Base-by-base conservation (phyloP, 73 alveolate genomes). In the Tetrahymena thermophila region DNA sequence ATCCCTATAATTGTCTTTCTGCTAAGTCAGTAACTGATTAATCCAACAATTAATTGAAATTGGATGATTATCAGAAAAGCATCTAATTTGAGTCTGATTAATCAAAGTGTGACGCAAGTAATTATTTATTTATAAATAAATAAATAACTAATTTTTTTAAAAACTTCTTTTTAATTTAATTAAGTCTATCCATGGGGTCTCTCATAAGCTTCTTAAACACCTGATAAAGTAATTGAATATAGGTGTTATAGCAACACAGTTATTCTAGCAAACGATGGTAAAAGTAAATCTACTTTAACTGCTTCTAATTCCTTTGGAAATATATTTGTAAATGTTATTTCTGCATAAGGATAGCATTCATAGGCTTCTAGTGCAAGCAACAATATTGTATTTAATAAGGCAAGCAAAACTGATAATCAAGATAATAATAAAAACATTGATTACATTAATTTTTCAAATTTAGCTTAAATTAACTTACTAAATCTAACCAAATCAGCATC, bases 401-500 rank as follows among this genome's bases (percentile, higher is more conserved):
- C 89, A 3, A 95, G 94, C 57, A 50, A 85, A 19, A 85, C 95
- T 95, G 94, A 85, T 43, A 50, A 42, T 28, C 35, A 16, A 10
- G 93, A 95, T 14, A 94, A 95, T 89, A 95, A 94, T 19, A 40
- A 40, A 40, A 35, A 85, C 19, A 95, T 85, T 34, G 95, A 95
- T 85, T 94, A 93, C 34, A 40, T 95, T 37, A 85, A 93, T 44
- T 95, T 85, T 50, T 93, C 95, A 31, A 42, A 93, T 43, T 93
- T 83, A 89, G 57, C 95, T 50, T 83, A 85, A 34, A 43, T 95
- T 89, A 93, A 42, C 89, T 85, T 95, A 19, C 93, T 94, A 16
- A 95, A 94, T 35, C 89, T 89, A 57, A 95, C 94, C 10, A 85
- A 95, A 89, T n/a, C 44, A 93, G 97, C 97, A 43, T 56, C 93